Percentiles rank a stretch among this genome's conserved stretches.
Conservation (phyloP, 306 rosid genomes). For the Rubus parviflorus region DNA sequence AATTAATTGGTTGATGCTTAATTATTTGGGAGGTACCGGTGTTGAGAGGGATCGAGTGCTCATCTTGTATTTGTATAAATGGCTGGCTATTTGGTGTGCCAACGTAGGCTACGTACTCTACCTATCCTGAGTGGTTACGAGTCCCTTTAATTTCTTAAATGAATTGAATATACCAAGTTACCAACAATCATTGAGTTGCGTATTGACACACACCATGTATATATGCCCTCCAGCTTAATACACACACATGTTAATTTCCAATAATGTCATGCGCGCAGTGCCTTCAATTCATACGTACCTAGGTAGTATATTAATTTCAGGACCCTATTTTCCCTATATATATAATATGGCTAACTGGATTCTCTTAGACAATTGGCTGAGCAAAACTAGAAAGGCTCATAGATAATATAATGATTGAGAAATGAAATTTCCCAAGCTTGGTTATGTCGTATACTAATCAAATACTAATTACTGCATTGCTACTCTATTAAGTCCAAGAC, state of each 20-base stretch:
- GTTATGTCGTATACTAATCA: not conserved
- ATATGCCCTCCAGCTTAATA: not conserved
- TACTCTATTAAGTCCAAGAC: not conserved
- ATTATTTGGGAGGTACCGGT: not conserved
- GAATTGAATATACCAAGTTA: not conserved
- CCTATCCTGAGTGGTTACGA: not conserved
- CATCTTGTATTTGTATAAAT: not conserved
- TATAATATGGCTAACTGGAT: not conserved
- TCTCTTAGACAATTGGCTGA: not conserved
- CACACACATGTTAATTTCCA: not conserved
- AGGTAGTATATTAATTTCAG: not conserved
- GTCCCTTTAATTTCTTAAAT: not conserved
- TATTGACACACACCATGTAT: not conserved
- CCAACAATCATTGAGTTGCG: not conserved
- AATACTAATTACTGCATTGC: not conserved
- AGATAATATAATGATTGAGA: not conserved
- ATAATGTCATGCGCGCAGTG: not conserved
- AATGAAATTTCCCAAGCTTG: not conserved
- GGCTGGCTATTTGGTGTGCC: not conserved
- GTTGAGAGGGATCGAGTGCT: slow-evolving; percentile 6
- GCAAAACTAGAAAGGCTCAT: not conserved
- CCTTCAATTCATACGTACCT: too few species aligned
- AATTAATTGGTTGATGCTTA: not conserved
- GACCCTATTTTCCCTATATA: not conserved
- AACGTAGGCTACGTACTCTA: not conserved